A percentile compares a stretch with the other conserved stretches of the same genome.
Conservation (phyloP, 2,329 filamentous ascomycete genomes). For the Fusarium globosum region DNA sequence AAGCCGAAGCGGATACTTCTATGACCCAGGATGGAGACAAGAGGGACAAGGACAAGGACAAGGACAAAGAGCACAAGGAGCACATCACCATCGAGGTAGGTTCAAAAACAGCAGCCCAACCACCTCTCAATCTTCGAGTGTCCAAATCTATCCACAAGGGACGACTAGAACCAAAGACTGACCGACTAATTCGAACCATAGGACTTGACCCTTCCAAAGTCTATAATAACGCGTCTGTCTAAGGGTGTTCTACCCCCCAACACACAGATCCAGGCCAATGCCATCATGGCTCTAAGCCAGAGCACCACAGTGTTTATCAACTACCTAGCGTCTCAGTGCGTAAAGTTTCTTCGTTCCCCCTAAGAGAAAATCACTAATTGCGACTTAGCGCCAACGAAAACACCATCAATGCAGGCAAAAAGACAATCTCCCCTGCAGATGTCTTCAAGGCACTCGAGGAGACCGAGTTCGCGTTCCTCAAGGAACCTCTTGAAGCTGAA, state of each 20-base stretch:
- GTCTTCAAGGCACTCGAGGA: slow-evolving; percentile 83
- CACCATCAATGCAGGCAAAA: slow-evolving; percentile 74
- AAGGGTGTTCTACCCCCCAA: slow-evolving; percentile 84
- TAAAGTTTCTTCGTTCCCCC: slow-evolving; percentile 24
- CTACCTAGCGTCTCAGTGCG: slow-evolving; percentile 80
- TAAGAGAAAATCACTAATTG: slow-evolving; percentile 5
- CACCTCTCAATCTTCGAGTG: neutral
- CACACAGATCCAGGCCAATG: slow-evolving; percentile 86
- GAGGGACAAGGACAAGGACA: slow-evolving; percentile 46
- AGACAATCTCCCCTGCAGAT: slow-evolving; percentile 80
- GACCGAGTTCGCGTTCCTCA: slow-evolving; percentile 79
- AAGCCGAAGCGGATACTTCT: slow-evolving; percentile 27
- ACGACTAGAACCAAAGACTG: neutral
- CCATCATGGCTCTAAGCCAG: slow-evolving; percentile 81
- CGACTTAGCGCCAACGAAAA: slow-evolving; percentile 75
- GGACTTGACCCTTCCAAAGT: slow-evolving; percentile 83
- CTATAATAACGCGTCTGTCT: slow-evolving; percentile 81
- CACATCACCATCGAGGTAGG: slow-evolving; percentile 65
- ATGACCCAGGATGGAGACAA: slow-evolving; percentile 46
- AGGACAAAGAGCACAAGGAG: slow-evolving; percentile 48
- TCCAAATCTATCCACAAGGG: neutral
- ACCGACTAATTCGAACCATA: slow-evolving; percentile 46
- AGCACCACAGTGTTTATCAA: slow-evolving; percentile 87
- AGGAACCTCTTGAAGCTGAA: slow-evolving; percentile 76
- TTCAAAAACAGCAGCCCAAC: neutral